A percentile compares a stretch with the other conserved stretches of the same genome.
These are phyloP conservation scores for Syncephalastrum contaminatum DNA, from an alignment of 371 early-diverging fungal species.

Conservation along the genomic window DNA sequence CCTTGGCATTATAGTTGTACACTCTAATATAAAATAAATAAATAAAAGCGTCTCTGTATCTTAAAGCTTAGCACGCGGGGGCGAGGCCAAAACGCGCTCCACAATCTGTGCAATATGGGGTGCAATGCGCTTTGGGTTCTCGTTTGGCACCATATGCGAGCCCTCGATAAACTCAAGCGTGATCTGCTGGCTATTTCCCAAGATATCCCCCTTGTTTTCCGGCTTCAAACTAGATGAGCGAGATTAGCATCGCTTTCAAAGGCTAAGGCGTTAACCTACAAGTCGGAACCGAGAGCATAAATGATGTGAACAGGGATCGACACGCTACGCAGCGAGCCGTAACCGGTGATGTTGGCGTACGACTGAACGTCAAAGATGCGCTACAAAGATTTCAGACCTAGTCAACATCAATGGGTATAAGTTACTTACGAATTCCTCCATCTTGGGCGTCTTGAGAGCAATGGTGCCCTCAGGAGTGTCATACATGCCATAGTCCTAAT, in stretches of 20 bases:
- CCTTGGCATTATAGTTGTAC: too few species aligned
- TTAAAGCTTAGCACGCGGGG: too few species aligned
- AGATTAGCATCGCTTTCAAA: neutral
- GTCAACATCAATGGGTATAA: neutral
- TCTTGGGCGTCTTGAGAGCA: conserved; percentile 35
- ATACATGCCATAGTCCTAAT: conserved; percentile 41
- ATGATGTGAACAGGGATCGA: conserved; percentile 18
- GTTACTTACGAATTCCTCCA: conserved; percentile 41
- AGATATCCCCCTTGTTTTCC: neutral
- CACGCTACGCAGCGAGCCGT: conserved; percentile 9
- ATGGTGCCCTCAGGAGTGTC: conserved; percentile 41
- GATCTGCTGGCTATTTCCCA: conserved; percentile 7
- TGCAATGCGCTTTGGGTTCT: conserved; percentile 19
- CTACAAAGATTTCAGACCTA: conserved; percentile 7
- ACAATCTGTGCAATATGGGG: too few species aligned
- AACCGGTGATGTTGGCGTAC: conserved; percentile 15
- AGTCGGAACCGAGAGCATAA: conserved; percentile 15
- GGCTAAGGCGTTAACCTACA: conserved; percentile 9
- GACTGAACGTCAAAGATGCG: conserved; percentile 17
- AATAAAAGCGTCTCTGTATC: too few species aligned
- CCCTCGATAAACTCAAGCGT: conserved; percentile 29
- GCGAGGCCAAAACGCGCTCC: too few species aligned
- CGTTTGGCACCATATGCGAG: conserved; percentile 39
- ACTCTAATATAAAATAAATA: too few species aligned
- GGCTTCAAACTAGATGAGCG: conserved; percentile 6